A percentile compares a stretch with the other conserved stretches of the same genome.
These are phyloP conservation scores for Dorcoceras hygrometricum DNA, from an alignment of 257 asterid genomes.

Conservation along the genomic window DNA sequence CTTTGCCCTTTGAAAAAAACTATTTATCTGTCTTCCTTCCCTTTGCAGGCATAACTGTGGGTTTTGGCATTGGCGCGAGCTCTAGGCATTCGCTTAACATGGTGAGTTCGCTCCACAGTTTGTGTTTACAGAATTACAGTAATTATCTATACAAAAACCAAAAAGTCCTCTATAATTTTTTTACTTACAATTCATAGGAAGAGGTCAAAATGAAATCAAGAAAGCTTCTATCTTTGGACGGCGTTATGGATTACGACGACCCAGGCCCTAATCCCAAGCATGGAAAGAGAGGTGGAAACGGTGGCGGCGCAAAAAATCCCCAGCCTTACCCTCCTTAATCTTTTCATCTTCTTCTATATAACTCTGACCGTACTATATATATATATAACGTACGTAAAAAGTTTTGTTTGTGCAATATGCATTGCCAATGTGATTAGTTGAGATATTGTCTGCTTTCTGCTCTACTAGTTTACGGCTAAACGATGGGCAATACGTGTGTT, in stretches of 20 bases:
- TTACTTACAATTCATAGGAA: neutral
- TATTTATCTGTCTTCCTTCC: neutral
- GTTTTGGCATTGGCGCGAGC: neutral
- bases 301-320: neutral
- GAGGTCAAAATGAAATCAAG: neutral
- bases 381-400: neutral
- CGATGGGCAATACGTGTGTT: no score
- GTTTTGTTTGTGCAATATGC: no score
- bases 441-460: no score
- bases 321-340: neutral
- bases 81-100: neutral
- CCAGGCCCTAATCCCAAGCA: neutral
- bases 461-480: no score
- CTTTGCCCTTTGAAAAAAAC: no score
- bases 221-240: neutral
- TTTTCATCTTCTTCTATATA: no score
- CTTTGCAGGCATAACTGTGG: neutral
- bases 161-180: no score
- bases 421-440: no score
- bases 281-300: neutral
- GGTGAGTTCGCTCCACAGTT: neutral
- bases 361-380: neutral
- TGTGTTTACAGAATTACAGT: no score
- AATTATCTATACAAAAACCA: no score
- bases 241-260: neutral